Base-by-base conservation (phyloP, 2,329 filamentous ascomycete genomes). In the Chrysoporthe deuterocubensis region DNA sequence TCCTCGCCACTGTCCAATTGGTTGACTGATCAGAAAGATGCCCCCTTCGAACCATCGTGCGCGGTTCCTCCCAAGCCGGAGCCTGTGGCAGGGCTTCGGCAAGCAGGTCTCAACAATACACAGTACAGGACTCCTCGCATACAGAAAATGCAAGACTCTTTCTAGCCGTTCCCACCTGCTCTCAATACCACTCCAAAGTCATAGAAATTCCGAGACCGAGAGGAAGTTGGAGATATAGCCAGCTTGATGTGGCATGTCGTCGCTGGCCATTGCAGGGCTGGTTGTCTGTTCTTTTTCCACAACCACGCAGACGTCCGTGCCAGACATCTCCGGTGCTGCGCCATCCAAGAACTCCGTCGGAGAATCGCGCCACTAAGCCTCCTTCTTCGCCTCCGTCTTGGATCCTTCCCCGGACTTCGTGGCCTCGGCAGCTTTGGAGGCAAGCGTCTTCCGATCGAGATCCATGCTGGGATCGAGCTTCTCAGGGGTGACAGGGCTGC, bases 401-500 rank as follows among this genome's bases (percentile, higher is more conserved):
- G 67, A 56, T 4, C 32, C 54, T 18, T 62, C 52, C 32, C 54
- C 50, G 13, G 44, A 62, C 54, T 70, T 57, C n/a, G 7, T 14
- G 57, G 56, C 7, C 34, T 43, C 67, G 16, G 67, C 44, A 32
- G 57, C 61, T 14, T 42, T 61, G 56, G 57, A 26, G 37, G 37
- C 34, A 18, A 44, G 40, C 40, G 66, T 48, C 67, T 70, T 70
- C 43, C 48, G 21, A 43, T 56, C 60, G 43, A 70, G 52, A n/a
- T 66, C 64, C 60, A 66, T 66, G 43, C 65, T 70, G 9, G 64
- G 60, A 26, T 70, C 69, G 61, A 70, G 69, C 26, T 70, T 70
- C 67, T 70, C 69, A 9, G 69, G 69, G 32, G 69, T 70, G 34
- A 69, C 58, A 32, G 69, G 69, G 67, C 67, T 69, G 46, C 69